Evolutionary conservation across 2,329 filamentous ascomycete genomes (phyloP), one percentile per base, ranked within the genome.

Genomic region (Ophiostoma perfectum): DNA sequence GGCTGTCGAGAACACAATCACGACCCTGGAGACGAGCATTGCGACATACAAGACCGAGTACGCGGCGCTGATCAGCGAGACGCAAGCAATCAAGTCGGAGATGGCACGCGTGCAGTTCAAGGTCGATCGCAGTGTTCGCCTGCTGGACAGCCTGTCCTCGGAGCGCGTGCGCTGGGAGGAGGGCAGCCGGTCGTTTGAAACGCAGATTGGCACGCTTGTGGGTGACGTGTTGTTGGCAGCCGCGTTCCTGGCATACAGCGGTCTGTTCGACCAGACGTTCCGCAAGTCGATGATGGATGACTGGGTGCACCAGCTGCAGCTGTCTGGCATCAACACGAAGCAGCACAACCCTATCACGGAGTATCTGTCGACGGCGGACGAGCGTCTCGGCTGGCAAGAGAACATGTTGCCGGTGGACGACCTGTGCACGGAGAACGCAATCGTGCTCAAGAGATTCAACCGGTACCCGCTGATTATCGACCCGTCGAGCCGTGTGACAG

Each of bases 391-490:
- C 72, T 99, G 95, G 95, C 96, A 99, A 80, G 90, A 93, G 74
- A 92, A 99, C 76, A 90, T 90, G 16, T 82, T 99, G 65, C 95
- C 96, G 2, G 94, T 97, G 4, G 95, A 99, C 77, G 95, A 99
- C 76, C 86, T 99, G 55, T 99, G 95, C 83, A 99, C 95, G 0
- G 95, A 99, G 79, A 99, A 99, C 75, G 95, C 96, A 62, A 97
- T 99, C 75, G 90, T 99, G 73, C 86, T 99, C 70, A 93, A 98
- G 82, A 89, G 95, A 69, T 99, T 97, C 88, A 99, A 99, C 81
- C 88, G 95, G 72, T 99, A 99, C 78, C 95, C 96, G 62, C 86
- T 99, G 70, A 98, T 99, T 78, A 97, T 99, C 77, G 95, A 99
- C 78, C 96, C 96, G 0, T 98, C 95, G 14, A 95, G 95, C 58